Conservation (phyloP, 148 eudicot species). For the Camellia sinensis region DNA sequence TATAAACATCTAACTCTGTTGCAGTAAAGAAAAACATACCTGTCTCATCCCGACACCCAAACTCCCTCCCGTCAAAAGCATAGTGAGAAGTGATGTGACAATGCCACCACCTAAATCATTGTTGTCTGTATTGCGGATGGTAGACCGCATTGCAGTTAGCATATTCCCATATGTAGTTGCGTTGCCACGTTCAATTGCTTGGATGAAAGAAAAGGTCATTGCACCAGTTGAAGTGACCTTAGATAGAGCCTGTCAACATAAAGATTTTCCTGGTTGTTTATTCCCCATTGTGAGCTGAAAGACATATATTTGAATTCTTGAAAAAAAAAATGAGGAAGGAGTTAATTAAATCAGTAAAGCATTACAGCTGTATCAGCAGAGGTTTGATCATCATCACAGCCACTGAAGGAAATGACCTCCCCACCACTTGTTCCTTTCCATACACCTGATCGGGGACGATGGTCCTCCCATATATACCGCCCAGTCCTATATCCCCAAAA, state of each 20-base stretch:
- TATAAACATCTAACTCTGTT: neutral
- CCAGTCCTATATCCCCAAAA: slow-evolving; percentile 34
- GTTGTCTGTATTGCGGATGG: slow-evolving; percentile 35
- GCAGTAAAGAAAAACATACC: slow-evolving; percentile 28
- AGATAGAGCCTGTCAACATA: slow-evolving; percentile 41
- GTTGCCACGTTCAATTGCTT: slow-evolving; percentile 50
- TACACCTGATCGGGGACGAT: slow-evolving; percentile 47
- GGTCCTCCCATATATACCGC: slow-evolving; percentile 52
- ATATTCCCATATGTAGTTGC: slow-evolving; percentile 54
- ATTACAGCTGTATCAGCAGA: slow-evolving; percentile 60
- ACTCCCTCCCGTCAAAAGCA: slow-evolving; percentile 61
- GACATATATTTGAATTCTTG: neutral
- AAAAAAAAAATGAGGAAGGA: neutral
- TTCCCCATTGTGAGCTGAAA: neutral
- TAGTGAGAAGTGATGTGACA: slow-evolving; percentile 46
- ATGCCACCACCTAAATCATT: slow-evolving; percentile 33
- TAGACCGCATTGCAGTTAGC: slow-evolving; percentile 47
- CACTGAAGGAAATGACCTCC: slow-evolving; percentile 55
- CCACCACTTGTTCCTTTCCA: slow-evolving; percentile 64
- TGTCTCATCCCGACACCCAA: slow-evolving; percentile 36
- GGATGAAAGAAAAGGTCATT: slow-evolving; percentile 60
- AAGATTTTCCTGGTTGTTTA: neutral
- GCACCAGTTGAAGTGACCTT: slow-evolving; percentile 62
- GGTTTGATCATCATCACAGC: slow-evolving; percentile 60
- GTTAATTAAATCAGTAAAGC: neutral